These are phyloP conservation scores for Tricharina praecox DNA, from an alignment of 495 filamentous ascomycete genomes.

Conservation along the genomic window DNA sequence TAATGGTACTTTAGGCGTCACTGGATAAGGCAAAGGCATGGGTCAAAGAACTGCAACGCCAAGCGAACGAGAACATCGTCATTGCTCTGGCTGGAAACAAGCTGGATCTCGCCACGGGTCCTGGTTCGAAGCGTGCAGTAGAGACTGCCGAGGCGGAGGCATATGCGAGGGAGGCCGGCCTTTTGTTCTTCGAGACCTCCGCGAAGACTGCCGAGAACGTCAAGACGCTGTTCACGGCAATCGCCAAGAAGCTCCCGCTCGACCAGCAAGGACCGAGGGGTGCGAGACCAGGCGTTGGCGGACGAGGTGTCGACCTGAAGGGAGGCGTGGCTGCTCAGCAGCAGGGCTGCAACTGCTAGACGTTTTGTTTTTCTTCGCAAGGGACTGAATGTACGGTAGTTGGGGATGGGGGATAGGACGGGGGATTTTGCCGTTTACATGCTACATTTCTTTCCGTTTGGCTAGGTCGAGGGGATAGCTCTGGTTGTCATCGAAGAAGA, in stretches of 20 bases:
- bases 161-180: constrained; percentile 78
- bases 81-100: constrained; percentile 98
- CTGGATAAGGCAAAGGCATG: constrained; percentile 96
- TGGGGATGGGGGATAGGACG: not conserved
- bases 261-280: constrained; percentile 83
- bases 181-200: constrained; percentile 94
- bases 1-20: constrained; percentile 45
- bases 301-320: constrained; percentile 25
- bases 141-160: constrained; percentile 76
- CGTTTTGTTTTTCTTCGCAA: too few species aligned
- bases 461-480: too few species aligned
- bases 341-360: constrained; percentile 27
- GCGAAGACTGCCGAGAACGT: constrained; percentile 96
- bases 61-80: constrained; percentile 98
- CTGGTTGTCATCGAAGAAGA: not conserved
- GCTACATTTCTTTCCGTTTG: constrained; percentile 3
- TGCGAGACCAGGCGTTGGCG: constrained; percentile 42
- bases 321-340: constrained; percentile 19
- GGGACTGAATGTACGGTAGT: constrained; percentile 8
- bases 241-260: constrained; percentile 89
- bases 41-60: constrained; percentile 98
- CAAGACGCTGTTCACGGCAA: constrained; percentile 87
- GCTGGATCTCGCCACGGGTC: constrained; percentile 69
- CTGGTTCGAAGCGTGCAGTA: constrained; percentile 76
- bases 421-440: not conserved